Conservation (phyloP, 306 rosid genomes). For the Canavalia ensiformis region DNA sequence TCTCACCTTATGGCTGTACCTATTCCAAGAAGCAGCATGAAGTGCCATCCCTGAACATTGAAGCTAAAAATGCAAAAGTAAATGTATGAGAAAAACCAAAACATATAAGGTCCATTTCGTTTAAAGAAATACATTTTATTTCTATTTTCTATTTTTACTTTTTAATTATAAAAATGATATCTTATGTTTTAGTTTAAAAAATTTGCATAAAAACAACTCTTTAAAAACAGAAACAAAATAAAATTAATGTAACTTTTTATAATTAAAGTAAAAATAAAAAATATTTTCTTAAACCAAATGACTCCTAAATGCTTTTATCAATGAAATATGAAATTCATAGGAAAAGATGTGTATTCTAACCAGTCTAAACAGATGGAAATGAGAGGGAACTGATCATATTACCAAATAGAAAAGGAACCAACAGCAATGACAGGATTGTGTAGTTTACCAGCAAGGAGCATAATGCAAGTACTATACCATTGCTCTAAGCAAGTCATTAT, state of each 20-base stretch:
- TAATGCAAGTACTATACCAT: constrained; percentile 49
- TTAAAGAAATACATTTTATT: too few relatives aligned
- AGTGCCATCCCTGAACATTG: constrained; percentile 36
- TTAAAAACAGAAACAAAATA: too few relatives aligned
- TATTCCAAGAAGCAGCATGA: constrained; percentile 43
- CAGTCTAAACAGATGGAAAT: background rate
- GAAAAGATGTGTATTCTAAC: background rate
- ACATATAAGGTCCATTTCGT: too few relatives aligned
- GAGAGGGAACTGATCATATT: background rate
- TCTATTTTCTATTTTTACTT: too few relatives aligned
- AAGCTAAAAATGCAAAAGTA: constrained; percentile 33
- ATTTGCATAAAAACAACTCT: too few relatives aligned
- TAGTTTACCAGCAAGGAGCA: constrained; percentile 59
- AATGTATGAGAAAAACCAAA: background rate
- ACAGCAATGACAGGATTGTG: constrained; percentile 58
- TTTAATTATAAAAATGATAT: too few relatives aligned
- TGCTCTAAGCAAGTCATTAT: constrained; percentile 66
- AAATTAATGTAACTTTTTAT: too few relatives aligned
- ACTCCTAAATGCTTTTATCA: too few relatives aligned
- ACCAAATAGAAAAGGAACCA: constrained; percentile 71
- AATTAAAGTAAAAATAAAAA: too few relatives aligned
- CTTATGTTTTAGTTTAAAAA: too few relatives aligned
- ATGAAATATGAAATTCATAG: too few relatives aligned
- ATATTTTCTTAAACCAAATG: too few relatives aligned
- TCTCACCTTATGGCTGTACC: constrained; percentile 43